Evolutionary conservation across 1,284 basidiomycete genomes (phyloP), one percentile per base, ranked within the genome.

Genomic region (Schizopora paradoxa): DNA sequence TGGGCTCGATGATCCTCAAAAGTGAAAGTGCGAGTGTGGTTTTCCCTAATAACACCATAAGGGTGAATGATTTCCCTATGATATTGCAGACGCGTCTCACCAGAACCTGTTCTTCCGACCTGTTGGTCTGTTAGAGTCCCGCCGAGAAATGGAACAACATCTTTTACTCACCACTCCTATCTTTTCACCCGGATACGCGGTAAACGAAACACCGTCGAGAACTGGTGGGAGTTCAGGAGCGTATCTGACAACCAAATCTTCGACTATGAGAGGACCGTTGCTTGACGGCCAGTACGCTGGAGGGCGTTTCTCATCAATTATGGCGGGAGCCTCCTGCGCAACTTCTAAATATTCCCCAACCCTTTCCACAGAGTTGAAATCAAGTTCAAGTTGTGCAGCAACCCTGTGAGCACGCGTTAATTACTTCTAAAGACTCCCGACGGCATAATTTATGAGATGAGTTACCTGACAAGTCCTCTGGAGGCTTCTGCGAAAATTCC

Each of bases 321-420:
- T 64, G 0, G 82, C 73, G n/a, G 86, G 82, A 0, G 86, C 82
- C 63, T 93, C 90, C 59, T 89, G 84, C 3, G 82, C 77, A 10
- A 91, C 72, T 27, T 77, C 71, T 7, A 91, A 71, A 58, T 91
- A 93, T 61, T 92, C 89, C 13, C 82, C 75, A 8, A 92, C 80
- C 48, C 90, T 79, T 61, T 94, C 90, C 5, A 93, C 80, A 18
- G 83, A 80, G 62, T 81, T 82, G 65, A 89, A 86, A 63, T 86
- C 81, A 11, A 85, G 69, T 57, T 85, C 82, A 0, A 85, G 61
- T 56, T 84, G 82, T 1, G 80, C 79, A 19, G 74, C 70, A 6
- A 82, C 79, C 53, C 76, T 78, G 52, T 10, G 14, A 45, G 19
- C 19, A 11, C 29, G 33, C 45, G 23, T 48, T 29, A 25, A 45